Evolutionary conservation across 257 asterid genomes (phyloP).

Genomic region (Knoxia roxburghii): DNA sequence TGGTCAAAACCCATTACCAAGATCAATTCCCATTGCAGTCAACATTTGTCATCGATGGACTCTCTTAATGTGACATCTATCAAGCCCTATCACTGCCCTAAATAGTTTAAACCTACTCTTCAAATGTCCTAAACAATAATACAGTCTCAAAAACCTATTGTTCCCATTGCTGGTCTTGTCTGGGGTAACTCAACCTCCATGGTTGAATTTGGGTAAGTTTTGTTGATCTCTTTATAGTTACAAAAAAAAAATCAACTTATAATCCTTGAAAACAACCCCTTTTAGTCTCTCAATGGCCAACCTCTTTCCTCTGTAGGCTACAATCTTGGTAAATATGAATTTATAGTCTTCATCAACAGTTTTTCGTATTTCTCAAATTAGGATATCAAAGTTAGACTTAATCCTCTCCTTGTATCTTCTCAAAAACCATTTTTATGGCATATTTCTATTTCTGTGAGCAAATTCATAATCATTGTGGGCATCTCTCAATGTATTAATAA

Average conservation of each 20-base stretch:
- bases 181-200: neutral
- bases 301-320: neutral
- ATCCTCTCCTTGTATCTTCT: neutral
- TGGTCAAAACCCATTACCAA: neutral
- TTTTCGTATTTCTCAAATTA: neutral
- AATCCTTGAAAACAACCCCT: neutral
- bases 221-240: neutral
- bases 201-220: neutral
- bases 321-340: neutral
- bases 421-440: neutral
- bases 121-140: neutral
- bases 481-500: neutral
- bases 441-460: neutral
- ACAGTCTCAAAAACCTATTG: neutral
- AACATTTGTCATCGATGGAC: neutral
- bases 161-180: neutral
- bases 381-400: neutral
- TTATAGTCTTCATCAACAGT: neutral
- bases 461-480: neutral
- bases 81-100: neutral
- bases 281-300: neutral
- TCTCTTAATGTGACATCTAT: neutral
- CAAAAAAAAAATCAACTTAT: no score
- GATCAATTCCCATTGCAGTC: neutral
- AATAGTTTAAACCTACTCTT: no score